Evolutionary conservation across 441 rosid genomes (phyloP), one percentile per base, ranked within the genome.

Genomic region (Erodium texanum): DNA sequence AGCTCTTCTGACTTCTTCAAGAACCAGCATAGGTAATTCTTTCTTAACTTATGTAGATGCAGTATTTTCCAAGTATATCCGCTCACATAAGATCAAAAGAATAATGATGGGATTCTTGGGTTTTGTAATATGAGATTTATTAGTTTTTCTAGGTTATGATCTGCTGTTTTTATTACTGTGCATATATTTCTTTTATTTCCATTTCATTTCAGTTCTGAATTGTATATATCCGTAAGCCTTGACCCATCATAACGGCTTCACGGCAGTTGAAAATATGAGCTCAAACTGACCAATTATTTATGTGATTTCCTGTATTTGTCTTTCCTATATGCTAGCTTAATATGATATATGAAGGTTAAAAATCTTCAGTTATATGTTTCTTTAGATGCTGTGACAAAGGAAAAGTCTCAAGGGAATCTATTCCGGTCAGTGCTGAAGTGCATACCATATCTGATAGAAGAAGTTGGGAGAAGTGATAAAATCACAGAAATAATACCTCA

Each of bases 401-500:
- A 95, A 73, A 95, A 95, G 87, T 89, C 98, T 71, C 98, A 92
- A 78, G 98, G 90, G 52, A 84, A 91, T 78, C 93, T 95, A 71
- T 95, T 95, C 75, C 87, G 92, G 50, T 90, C 97, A 19, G 98
- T 92, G 75, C 87, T 95, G 69, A 92, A 90, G 84, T 95, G 99
- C 82, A 95, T 92, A 80, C 99, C 99, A 27, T 89, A 84, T 74
- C 82, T 95, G 79, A 92, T 92, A 62, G 97, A 92, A 81, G 99
- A 92, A 88, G 99, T 92, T 80, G 95, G 99, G 56, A 85, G 99
- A 84, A 90, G 83, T 77, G 99, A 92, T 82, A 95, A 90, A 87
- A 90, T 95, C 69, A 85, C 99, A 24, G 99, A 95, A 83, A 90
- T 95, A 76, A 95, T 95, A 82, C 99, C 99, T 74, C 96, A 92